These are phyloP conservation scores for Coemansia sp. DNA, from an alignment of 192 early-diverging fungal species.

Conservation along the genomic window DNA sequence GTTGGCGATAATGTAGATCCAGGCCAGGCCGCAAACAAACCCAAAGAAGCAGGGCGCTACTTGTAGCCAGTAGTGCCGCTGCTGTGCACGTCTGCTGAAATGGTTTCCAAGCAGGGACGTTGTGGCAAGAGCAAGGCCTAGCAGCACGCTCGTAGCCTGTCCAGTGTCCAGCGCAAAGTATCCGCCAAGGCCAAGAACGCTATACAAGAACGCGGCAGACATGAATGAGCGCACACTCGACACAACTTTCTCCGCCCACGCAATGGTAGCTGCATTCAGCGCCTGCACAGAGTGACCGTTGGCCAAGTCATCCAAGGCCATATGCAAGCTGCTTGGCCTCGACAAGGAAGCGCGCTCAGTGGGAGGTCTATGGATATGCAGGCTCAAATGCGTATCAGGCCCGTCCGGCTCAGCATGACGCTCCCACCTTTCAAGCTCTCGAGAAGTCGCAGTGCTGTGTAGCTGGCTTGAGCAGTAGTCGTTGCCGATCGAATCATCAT, in stretches of 20 bases:
- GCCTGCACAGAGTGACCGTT: not conserved
- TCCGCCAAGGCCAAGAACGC: slow-evolving; percentile 6
- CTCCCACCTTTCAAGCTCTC: not conserved
- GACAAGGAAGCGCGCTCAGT: not conserved
- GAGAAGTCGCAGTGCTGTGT: not conserved
- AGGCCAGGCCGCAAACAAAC: slow-evolving; percentile 73
- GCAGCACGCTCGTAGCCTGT: not conserved
- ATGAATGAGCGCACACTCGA: slow-evolving; percentile 22
- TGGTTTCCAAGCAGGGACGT: slow-evolving; percentile 20
- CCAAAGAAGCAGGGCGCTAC: slow-evolving; percentile 60
- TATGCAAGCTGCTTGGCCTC: not conserved
- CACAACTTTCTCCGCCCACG: slow-evolving; percentile 23
- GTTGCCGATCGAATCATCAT: not conserved
- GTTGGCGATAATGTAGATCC: slow-evolving; percentile 86
- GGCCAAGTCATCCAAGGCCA: not conserved
- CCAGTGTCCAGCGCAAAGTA: not conserved
- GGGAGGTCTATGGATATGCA: not conserved
- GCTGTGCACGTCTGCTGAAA: not conserved
- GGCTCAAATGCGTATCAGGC: not conserved
- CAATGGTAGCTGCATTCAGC: not conserved
- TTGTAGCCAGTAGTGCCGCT: slow-evolving; percentile 16
- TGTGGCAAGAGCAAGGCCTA: not conserved
- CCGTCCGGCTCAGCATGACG: not conserved
- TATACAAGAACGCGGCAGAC: slow-evolving; percentile 23
- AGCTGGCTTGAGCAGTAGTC: not conserved